These are phyloP conservation scores for Claviceps cyperi DNA, from an alignment of 2,329 filamentous ascomycete species.

Conservation along the genomic window DNA sequence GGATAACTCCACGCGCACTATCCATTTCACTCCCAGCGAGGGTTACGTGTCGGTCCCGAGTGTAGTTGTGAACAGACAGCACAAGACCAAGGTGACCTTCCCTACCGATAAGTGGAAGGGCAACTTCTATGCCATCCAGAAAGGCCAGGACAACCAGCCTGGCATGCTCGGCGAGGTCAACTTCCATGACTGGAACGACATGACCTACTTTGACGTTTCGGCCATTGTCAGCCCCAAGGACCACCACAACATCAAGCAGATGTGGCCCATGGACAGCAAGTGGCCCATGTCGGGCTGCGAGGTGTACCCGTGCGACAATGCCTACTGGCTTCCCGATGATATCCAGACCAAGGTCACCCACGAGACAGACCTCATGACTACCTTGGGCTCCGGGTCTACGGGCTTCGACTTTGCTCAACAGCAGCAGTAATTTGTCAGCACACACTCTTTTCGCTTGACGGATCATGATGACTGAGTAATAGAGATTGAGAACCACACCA, in stretches of 20 bases:
- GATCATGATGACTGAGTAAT: too few species aligned
- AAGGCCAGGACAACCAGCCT: conserved; percentile 25
- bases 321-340: conserved; percentile 39
- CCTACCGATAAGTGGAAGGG: conserved; percentile 28
- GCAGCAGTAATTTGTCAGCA: too few species aligned
- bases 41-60: conserved; percentile 21
- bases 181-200: conserved; percentile 32
- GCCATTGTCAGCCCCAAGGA: conserved; percentile 40
- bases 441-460: too few species aligned
- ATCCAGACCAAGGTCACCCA: conserved; percentile 38
- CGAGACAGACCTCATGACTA: conserved; percentile 35
- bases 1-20: conserved; percentile 33
- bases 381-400: conserved; percentile 26
- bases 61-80: conserved; percentile 24
- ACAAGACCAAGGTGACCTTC: conserved; percentile 27
- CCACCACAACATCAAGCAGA: conserved; percentile 36
- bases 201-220: conserved; percentile 44
- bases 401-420: conserved; percentile 10
- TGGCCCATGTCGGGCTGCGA: conserved; percentile 34
- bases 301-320: conserved; percentile 36
- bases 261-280: conserved; percentile 29
- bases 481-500: too few species aligned
- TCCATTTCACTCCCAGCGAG: conserved; percentile 34
- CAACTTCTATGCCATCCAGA: conserved; percentile 35
- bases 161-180: conserved; percentile 40